Evolutionary conservation across 257 asterid species (phyloP).

Genomic region (Thymus quinquecostatus): DNA sequence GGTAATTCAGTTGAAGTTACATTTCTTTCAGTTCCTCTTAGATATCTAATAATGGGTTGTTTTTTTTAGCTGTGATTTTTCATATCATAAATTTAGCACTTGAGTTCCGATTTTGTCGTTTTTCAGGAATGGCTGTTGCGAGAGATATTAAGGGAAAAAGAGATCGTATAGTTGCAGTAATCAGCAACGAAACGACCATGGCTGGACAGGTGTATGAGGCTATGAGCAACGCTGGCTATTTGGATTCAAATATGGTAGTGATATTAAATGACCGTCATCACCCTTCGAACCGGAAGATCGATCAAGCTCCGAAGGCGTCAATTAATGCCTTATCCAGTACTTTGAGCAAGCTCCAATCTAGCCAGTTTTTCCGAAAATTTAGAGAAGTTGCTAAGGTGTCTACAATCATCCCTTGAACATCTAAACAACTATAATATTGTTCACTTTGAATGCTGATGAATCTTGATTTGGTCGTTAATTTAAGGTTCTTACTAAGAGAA

Average conservation of each 20-base stretch:
- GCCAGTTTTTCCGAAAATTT: constrained; percentile 69
- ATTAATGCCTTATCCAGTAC: constrained; percentile 67
- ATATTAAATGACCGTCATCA: constrained; percentile 77
- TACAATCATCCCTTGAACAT: constrained; percentile 9
- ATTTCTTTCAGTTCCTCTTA: constrained; percentile 10
- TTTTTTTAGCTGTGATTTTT: background rate
- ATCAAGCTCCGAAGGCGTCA: constrained; percentile 70
- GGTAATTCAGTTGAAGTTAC: constrained; percentile 48
- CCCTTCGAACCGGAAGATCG: constrained; percentile 68
- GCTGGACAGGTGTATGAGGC: constrained; percentile 96
- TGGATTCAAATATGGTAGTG: constrained; percentile 87
- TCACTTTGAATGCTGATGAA: constrained; percentile 6
- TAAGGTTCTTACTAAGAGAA: constrained; percentile 75
- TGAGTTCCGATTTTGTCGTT: constrained; percentile 15
- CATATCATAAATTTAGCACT: background rate
- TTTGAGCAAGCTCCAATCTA: constrained; percentile 85
- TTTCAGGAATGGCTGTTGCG: constrained; percentile 87
- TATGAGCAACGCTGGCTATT: constrained; percentile 91
- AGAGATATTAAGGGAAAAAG: constrained; percentile 81
- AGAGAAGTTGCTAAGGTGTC: constrained; percentile 89
- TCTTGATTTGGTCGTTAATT: constrained; percentile 31
- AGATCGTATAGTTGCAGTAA: constrained; percentile 81
- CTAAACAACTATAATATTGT: background rate
- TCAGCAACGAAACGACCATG: constrained; percentile 85
- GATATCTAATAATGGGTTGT: background rate